Base-by-base conservation (phyloP, 2,329 filamentous ascomycete genomes). In the Aspergillus flavus region DNA sequence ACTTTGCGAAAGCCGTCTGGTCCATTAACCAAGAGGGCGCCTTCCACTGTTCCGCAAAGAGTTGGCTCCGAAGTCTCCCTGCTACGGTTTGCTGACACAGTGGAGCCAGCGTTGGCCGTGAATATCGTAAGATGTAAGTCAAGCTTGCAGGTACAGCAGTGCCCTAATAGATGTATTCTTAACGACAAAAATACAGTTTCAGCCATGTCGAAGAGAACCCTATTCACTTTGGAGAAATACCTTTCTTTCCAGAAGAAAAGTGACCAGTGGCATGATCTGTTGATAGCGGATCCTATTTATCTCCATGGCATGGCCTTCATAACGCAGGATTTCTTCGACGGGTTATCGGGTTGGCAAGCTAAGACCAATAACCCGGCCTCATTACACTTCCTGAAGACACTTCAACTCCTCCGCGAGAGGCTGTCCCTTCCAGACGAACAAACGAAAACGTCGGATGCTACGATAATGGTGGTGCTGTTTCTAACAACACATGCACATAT, bases 261-360 rank as follows among this genome's bases (percentile, higher is more conserved):
- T 4, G 61, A 66, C 19, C 52, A 54, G n/a, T 77, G 72, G 72
- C 68, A 78, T 45, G 72, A 72, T 12, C 71, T 72, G 19, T 63
- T 80, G 12, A 66, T 69, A 6, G 36, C 65, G n/a, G 78, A 80
- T 59, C 62, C 74, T 2, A 74, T 73, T 11, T 79, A 76, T 57
- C 68, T 81, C 2, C 77, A 81, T 64, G 68, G 75, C 39, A 71
- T 73, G 48, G 70, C 76, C 9, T 80, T 79, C 63, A 71, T 74
- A 1, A 64, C 74, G 6, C 70, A 76, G 30, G 67, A 66, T 32
- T 80, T 75, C 64, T 74, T 77, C 58, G 68, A 74, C 41, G 34
- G 66, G 6, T 16, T 75, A 7, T 21, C 66, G 16, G 64, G 68
- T 26, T 19, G 10, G 16, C 52, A 23, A 12, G 9, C 5, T 12